Conservation (phyloP, 148 eudicot genomes). For the Dysphania ambrosioides region DNA sequence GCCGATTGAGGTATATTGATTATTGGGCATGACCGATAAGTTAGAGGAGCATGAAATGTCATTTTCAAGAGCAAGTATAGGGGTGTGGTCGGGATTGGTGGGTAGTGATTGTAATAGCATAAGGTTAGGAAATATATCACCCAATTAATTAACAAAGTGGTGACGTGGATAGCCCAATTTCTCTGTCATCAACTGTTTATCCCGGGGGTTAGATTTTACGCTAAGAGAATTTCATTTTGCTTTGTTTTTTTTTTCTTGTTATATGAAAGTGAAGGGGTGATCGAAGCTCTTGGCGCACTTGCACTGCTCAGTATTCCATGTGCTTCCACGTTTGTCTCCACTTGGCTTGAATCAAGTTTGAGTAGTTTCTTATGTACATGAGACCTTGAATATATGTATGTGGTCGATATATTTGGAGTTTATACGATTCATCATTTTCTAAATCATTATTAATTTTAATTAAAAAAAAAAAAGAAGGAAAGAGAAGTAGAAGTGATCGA, state of each 20-base stretch:
- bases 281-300: not conserved
- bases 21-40: not conserved
- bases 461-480: no score
- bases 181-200: conserved; percentile 6
- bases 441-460: no score
- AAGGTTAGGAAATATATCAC: not conserved
- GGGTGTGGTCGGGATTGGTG: conserved; percentile 23
- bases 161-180: conserved; percentile 6
- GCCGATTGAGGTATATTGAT: not conserved
- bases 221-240: conserved; percentile 27
- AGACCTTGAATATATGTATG: not conserved
- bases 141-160: no score
- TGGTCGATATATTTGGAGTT: no score
- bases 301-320: not conserved
- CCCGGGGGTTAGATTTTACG: conserved; percentile 22
- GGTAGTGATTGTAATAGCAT: not conserved
- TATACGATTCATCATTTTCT: no score
- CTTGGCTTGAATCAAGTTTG: no score
- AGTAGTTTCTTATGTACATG: no score
- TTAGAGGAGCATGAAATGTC: conserved; percentile 17
- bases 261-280: conserved; percentile 11
- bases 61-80: conserved; percentile 19
- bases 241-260: not conserved
- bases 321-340: conserved; percentile 13
- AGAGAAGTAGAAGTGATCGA: no score